Evolutionary conservation across 2,329 filamentous ascomycete species (phyloP).

Genomic region (Exserohilum rostratum): DNA sequence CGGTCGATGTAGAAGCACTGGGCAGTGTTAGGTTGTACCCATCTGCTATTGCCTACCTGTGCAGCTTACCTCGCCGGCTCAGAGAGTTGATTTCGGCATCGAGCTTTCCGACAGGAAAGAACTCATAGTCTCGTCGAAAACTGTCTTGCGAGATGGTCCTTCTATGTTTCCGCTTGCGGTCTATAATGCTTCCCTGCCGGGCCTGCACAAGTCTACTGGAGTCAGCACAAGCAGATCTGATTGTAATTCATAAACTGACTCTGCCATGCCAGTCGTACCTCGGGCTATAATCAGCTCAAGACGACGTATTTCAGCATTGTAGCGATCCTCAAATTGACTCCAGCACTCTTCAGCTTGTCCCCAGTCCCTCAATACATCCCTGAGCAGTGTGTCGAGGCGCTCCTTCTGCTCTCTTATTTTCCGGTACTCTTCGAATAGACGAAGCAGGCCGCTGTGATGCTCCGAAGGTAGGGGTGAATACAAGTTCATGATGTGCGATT

Average conservation of each 20-base stretch:
- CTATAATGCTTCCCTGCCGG: conserved; percentile 50
- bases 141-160: conserved; percentile 22
- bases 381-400: conserved; percentile 31
- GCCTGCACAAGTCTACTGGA: conserved; percentile 45
- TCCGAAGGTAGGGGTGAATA: conserved; percentile 33
- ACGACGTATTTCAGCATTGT: conserved; percentile 52
- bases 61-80: conserved; percentile 33
- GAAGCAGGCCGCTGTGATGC: conserved; percentile 48
- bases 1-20: conserved; percentile 36
- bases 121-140: conserved; percentile 8
- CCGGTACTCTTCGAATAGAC: conserved; percentile 52
- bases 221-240: conserved; percentile 6
- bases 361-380: conserved; percentile 30
- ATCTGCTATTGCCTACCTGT: not conserved
- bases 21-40: not conserved
- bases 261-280: conserved; percentile 49
- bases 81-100: conserved; percentile 33
- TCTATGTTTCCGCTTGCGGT: conserved; percentile 32
- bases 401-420: conserved; percentile 46
- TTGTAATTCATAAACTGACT: conserved; percentile 19
- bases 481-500: conserved; percentile 32
- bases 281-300: conserved; percentile 53
- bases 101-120: conserved; percentile 26
- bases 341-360: conserved; percentile 41
- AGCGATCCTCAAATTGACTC: conserved; percentile 42